Evolutionary conservation across 2,329 filamentous ascomycete species (phyloP).

Genomic region (Colletotrichum tabaci): DNA sequence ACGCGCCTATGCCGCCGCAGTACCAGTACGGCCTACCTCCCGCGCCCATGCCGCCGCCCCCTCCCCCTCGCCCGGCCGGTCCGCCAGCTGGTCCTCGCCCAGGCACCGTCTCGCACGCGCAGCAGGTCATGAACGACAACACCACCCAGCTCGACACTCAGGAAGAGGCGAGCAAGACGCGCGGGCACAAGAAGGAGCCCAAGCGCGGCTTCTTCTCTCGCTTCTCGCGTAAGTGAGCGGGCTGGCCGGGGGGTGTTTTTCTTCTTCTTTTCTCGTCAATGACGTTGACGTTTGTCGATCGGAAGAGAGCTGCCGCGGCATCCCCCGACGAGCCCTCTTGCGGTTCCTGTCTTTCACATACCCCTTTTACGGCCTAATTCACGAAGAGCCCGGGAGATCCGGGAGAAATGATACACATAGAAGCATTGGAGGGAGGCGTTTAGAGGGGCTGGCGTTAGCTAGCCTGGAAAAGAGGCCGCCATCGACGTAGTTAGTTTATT

Average conservation of each 20-base stretch:
- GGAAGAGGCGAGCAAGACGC: conserved; percentile 47
- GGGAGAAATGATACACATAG: conserved; percentile 5
- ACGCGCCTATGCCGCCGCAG: background rate
- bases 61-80: background rate
- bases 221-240: background rate
- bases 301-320: too few species aligned
- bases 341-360: background rate
- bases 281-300: too few species aligned
- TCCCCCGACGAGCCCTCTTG: too few species aligned
- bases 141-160: conserved; percentile 66
- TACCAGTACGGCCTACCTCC: conserved; percentile 9
- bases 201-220: conserved; percentile 34
- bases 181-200: conserved; percentile 6
- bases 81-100: conserved; percentile 43
- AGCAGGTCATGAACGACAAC: conserved; percentile 68
- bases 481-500: too few species aligned
- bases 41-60: conserved; percentile 6
- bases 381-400: background rate
- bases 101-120: conserved; percentile 63
- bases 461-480: background rate
- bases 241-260: too few species aligned
- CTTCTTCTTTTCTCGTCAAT: too few species aligned
- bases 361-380: conserved; percentile 15
- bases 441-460: background rate
- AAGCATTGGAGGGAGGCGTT: conserved; percentile 11